Base-by-base conservation (phyloP, 2,329 filamentous ascomycete species). In the Sporothrix mexicana region DNA sequence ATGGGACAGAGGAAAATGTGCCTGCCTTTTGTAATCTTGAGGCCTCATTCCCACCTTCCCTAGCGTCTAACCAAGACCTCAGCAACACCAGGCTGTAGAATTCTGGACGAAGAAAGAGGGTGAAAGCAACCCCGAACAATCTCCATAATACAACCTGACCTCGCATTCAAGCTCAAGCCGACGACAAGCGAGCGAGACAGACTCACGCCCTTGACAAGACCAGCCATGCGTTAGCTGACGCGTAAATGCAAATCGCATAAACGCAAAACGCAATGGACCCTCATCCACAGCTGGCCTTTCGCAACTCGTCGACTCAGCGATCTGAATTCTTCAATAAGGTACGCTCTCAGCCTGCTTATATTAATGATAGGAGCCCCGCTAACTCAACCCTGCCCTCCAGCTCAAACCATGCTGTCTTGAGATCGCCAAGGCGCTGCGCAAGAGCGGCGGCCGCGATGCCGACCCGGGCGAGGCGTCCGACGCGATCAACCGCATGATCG, bases 351-450 rank as follows among this genome's bases (percentile, higher is more conserved):
- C 10, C 17, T 30, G 30, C 30, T 30, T 30, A 3, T 23, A 20
- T 30, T 7, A 15, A 55, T 67, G 30, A 41, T 3, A 49, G 45
- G 5, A 12, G 49, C 8, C 17, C 6, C 1, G 30, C 13, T 30
- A 10, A 17, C n/a, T 23, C 7, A 6, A 8, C 9, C 17, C 70
- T 43, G 15, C 59, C 36, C 13, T 1, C 7, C 25, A 91, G 89
- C 85, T 91, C 74, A 91, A 91, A 80, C 88, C 89, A 79, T 85
- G 82, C 76, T 91, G 89, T 76, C 83, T 91, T 72, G 83, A 85
- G 72, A 86, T 91, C 74, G 90, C 87, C 80, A 84, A 88, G 78
- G 80, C 86, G 1, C 83, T 90, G 25, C 83, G 84, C 70, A 77
- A 83, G 15, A 30, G 41, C 9, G 25, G 49, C 23, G 15, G 43